Evolutionary conservation across 352 stramenopile species (phyloP).

Genomic region (Pythium aphanidermatum): DNA sequence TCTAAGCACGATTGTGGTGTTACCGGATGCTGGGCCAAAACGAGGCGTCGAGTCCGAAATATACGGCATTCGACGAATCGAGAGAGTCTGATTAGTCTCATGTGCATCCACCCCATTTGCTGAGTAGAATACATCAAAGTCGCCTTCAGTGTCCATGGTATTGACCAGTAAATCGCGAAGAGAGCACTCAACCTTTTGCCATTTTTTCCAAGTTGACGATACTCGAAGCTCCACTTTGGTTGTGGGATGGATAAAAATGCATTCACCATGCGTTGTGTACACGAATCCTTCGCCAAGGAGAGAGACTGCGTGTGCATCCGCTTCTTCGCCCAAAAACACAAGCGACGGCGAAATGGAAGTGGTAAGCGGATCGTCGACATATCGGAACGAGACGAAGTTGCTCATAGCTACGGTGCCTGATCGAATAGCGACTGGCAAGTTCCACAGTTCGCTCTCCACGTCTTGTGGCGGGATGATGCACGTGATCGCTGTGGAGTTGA

Average conservation of each 20-base stretch:
- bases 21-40: conserved; percentile 14
- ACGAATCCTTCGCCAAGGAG: conserved; percentile 9
- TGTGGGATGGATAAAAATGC: neutral
- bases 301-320: neutral
- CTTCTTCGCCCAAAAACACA: neutral
- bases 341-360: neutral
- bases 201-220: conserved; percentile 6
- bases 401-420: conserved; percentile 16
- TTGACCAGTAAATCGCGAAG: too few relatives aligned
- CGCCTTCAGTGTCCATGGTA: too few relatives aligned
- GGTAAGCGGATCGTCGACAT: neutral
- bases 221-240: neutral
- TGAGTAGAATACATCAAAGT: conserved; percentile 2
- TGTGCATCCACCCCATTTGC: too few relatives aligned
- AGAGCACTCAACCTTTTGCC: conserved; percentile 23
- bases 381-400: conserved; percentile 24
- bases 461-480: conserved; percentile 27
- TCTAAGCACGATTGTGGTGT: conserved; percentile 22
- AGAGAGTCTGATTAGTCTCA: too few relatives aligned
- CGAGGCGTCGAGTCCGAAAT: too few relatives aligned
- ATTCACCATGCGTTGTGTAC: neutral
- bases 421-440: conserved; percentile 28
- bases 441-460: conserved; percentile 5
- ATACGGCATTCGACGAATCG: too few relatives aligned
- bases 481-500: conserved; percentile 20